Base-by-base conservation (phyloP, 352 stramenopile species). In the Phytophthora vignae region DNA sequence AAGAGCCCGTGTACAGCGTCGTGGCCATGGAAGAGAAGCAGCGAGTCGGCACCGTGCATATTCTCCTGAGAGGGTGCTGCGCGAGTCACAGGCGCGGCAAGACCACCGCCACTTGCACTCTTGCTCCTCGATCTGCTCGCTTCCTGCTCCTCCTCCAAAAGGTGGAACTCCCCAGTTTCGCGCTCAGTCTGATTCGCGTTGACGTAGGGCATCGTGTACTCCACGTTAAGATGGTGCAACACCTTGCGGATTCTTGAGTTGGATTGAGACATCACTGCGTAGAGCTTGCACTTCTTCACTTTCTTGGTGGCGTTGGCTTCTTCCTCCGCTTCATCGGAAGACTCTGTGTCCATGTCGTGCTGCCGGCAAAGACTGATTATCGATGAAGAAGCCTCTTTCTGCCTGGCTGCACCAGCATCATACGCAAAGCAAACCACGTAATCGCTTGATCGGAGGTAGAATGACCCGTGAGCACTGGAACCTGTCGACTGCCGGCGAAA, bases 241-340 rank as follows among this genome's bases (percentile, higher is more conserved):
- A 83, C 73, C 70, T 92, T 94, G 14, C 87, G 83, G 29, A 89
- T 72, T 50, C 82, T 73, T 31, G 79, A 78, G 52, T 77, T 93
- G 21, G 87, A 94, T 57, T 92, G 85, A 2, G 85, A 90, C 67
- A 94, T 79, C 22, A 92, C 85, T 17, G 85, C 85, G 42, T 71
- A 81, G 3, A 94, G 62, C 49, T 22, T 29, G n/a, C 50, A 54
- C 27, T 44, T 44, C 15, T 63, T 57, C 22, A 44, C 53, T 15
- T 12, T 40, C 2, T 80, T 49, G 3, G 50, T 61, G 15, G 14
- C 31, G 2, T 84, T 55, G 3, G 15, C 5, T 17, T 31, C 42
- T 50, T 21, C 42, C 63, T 71, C 42, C 17, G 46, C n/a, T 17
- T 54, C 57, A 21, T 60, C 55, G 6, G 52, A 5, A 2, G 10